Evolutionary conservation across 1,284 basidiomycete genomes (phyloP).

Genomic region (Entoloma clypeatum): DNA sequence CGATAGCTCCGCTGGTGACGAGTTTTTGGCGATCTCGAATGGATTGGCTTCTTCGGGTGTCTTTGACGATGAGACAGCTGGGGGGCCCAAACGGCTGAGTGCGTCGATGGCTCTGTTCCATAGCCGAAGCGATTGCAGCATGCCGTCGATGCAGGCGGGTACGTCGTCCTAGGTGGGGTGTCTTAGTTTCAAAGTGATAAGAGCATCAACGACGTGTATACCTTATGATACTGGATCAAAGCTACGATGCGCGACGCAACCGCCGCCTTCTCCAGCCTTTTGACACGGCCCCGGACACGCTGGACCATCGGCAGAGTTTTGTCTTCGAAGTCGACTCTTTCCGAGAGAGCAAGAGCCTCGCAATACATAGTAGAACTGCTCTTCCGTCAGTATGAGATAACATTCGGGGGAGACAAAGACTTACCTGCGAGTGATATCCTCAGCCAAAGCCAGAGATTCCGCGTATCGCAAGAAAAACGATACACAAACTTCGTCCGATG

Average conservation of each 20-base stretch:
- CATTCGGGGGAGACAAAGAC: conserved; percentile 13
- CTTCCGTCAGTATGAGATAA: conserved; percentile 2
- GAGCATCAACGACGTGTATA: conserved; percentile 27
- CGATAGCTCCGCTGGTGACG: conserved; percentile 26
- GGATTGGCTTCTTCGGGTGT: conserved; percentile 49
- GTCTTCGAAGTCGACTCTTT: conserved; percentile 41
- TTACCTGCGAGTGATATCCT: conserved; percentile 63
- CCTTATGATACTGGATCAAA: conserved; percentile 64
- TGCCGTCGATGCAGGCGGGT: conserved; percentile 52
- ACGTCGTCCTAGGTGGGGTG: conserved; percentile 58
- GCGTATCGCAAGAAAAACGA: conserved; percentile 65
- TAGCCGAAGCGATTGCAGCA: conserved; percentile 72
- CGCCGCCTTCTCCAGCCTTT: conserved; percentile 64
- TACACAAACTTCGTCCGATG: conserved; percentile 48
- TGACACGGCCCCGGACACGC: conserved; percentile 55
- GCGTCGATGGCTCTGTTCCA: conserved; percentile 78
- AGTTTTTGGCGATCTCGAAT: conserved; percentile 47
- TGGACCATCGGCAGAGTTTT: conserved; percentile 48
- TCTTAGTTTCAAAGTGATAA: conserved; percentile 3
- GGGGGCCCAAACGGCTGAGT: conserved; percentile 56
- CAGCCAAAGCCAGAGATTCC: conserved; percentile 59
- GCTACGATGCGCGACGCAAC: conserved; percentile 67
- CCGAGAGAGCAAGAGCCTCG: conserved; percentile 50
- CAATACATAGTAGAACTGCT: conserved; percentile 52
- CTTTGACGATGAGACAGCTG: conserved; percentile 28